phyloP scores from a whole-genome alignment of 345 rosid genomes.

The Capsella bursapastoris region DNA sequence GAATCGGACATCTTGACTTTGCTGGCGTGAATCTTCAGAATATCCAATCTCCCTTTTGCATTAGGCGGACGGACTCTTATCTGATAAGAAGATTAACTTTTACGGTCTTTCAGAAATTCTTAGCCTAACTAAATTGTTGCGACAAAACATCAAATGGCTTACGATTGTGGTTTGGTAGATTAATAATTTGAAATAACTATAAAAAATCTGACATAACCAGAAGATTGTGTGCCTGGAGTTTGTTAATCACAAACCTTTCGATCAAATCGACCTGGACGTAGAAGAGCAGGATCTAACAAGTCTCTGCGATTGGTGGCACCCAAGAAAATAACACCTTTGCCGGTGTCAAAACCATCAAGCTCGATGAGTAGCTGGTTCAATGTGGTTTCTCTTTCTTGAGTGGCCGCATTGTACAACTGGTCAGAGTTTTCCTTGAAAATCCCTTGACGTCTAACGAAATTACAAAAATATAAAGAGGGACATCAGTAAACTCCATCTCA shows the following conservation, averaged over 20 bases:
- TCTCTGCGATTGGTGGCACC: conserved; percentile 96
- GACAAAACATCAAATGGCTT: conserved; percentile 9
- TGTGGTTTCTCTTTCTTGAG: conserved; percentile 96
- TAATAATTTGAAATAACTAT: background rate
- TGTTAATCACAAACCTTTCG: conserved; percentile 66
- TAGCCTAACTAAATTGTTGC: background rate
- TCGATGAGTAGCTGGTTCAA: conserved; percentile 93
- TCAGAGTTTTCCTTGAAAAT: conserved; percentile 79
- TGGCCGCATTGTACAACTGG: conserved; percentile 89
- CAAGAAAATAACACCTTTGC: conserved; percentile 95
- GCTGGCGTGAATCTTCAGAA: conserved; percentile 86
- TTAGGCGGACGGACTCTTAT: conserved; percentile 91
- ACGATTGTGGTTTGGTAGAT: background rate
- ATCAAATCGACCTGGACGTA: conserved; percentile 96
- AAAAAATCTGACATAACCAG: background rate
- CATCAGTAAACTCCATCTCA: conserved; percentile 6
- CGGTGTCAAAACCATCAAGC: conserved; percentile 98
- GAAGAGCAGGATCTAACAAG: conserved; percentile 92
- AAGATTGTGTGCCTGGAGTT: background rate
- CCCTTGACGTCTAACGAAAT: conserved; percentile 76
- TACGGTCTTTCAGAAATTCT: background rate
- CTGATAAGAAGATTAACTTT: conserved; percentile 42
- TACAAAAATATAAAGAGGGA: background rate
- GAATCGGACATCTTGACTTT: conserved; percentile 93
- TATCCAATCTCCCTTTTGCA: conserved; percentile 83